Evolutionary conservation across 345 rosid species (phyloP).

Genomic region (Mercurialis annua): DNA sequence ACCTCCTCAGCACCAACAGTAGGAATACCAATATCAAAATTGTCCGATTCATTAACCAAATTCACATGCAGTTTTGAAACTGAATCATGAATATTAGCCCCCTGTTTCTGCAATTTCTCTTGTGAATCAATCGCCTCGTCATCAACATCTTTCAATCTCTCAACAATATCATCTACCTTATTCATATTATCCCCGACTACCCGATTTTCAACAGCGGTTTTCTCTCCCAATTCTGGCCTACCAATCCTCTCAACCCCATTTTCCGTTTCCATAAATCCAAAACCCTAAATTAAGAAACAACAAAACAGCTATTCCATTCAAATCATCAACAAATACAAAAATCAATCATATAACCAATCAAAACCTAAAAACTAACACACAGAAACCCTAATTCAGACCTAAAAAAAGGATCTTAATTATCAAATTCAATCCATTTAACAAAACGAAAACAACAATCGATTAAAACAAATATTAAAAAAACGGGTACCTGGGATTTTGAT

Average conservation of each 20-base stretch:
- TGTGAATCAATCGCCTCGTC: conserved; percentile 62
- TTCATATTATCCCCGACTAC: conserved; percentile 25
- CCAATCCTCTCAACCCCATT: conserved; percentile 38
- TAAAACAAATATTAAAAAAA: too few species aligned
- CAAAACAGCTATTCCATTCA: conserved; percentile 8
- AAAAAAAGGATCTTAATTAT: too few species aligned
- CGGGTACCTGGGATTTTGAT: too few species aligned
- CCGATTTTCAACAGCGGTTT: conserved; percentile 32
- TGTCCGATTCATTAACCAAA: conserved; percentile 40
- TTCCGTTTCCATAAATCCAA: conserved; percentile 51
- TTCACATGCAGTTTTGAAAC: conserved; percentile 21
- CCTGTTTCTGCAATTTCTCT: conserved; percentile 34
- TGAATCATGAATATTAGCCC: neutral
- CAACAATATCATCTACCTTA: conserved; percentile 30
- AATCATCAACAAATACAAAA: conserved; percentile 7
- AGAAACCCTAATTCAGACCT: conserved; percentile 9
- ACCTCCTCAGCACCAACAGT: conserved; percentile 24
- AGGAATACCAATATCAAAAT: conserved; percentile 35
- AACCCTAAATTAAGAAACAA: conserved; percentile 35
- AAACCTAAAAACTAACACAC: neutral
- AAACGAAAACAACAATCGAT: too few species aligned
- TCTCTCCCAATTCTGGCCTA: conserved; percentile 29
- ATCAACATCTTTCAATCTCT: conserved; percentile 37
- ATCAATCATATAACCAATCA: neutral
- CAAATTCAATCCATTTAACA: too few species aligned